Base-by-base conservation (phyloP, 495 filamentous ascomycete species). In the Cairneyella variabilis region DNA sequence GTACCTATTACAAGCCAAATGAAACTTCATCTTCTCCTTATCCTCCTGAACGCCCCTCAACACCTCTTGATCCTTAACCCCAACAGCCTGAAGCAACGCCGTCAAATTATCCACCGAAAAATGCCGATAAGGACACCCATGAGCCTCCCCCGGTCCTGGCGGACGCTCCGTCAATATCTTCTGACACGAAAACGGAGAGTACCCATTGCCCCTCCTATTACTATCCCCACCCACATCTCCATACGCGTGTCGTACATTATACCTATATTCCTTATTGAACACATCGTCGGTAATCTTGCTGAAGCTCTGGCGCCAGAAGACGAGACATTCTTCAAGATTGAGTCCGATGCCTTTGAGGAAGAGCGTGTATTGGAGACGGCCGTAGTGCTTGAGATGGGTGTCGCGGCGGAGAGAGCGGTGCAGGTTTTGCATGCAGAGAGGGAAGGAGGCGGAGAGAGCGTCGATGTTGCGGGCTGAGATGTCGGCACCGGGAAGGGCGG, bases 291-390 rank as follows among this genome's bases (percentile, higher is more conserved):
- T 90, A 37, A 91, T 83, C 50, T 85, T 82, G 52, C 78, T 82
- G 79, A 97, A 97, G 11, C 76, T 70, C 49, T 81, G 78, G 7
- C 95, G 86, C 95, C 95, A 99, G 75, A 97, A 99, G 9, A 88
- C 59, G n/a, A 99, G 80, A 63, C 83, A 91, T 62, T 99, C 92
- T 59, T 97, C 90, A 8, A 97, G 75, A 45, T 79, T 88, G 9
- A 99, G 76, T 0, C 95, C 95, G 56, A 99, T 89, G 27, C 95
- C 95, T 73, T 99, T 99, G 52, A 99, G 78, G 79, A 99, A 99
- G 17, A 99, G 80, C 0, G 86, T 88, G 74, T 97, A 99, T 71
- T 99, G 95, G 18, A 97, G 78, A 54, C 95, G 89, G 14, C 91
- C 95, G 59, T 76, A 96, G 68, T 99, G 91, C 64, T 96, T 96